Evolutionary conservation across 192 early-diverging fungal genomes (phyloP), one percentile per base, ranked within the genome.

Genomic region (Coemansia javaensis): DNA sequence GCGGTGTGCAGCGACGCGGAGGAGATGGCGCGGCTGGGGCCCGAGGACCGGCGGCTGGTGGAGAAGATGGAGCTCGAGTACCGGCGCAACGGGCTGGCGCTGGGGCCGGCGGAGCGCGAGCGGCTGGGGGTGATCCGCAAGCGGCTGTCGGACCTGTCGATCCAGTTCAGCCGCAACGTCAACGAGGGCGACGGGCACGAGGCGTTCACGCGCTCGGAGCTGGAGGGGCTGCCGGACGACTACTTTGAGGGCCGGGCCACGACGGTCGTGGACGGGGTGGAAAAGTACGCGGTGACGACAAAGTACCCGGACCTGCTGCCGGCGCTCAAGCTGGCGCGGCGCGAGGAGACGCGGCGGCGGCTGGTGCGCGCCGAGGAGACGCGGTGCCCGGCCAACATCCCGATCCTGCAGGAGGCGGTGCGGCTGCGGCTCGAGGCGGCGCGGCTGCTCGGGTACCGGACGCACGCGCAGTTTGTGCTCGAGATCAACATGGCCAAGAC

Each of bases 401-500:
- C 50, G 13, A 41, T 86, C 31, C 45, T 86, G 39, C 77, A 84
- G 58, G 75, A 84, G 36, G 78, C 80, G 11, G 63, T 81, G 36
- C 40, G 54, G 21, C 52, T 80, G 40, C 81, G 81, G n/a, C 69
- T 72, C 7, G 52, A 82, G 38, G 66, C 68, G 14, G 75, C 81
- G 17, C 53, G 62, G 40, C 52, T 93, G 38, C 59, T 89, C 4
- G 89, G 88, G 5, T 91, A 84, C 65, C 55, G 61, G 35, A 80
- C 69, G 17, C 88, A 93, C 53, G 85, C 86, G 11, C 76, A 75
- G 21, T 90, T 77, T 52, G 69, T 79, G 13, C 68, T 90, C n/a
- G 86, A 91, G 48, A 75, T 79, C 35, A 84, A 84, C 41, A 93
- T 93, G 90, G 88, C 90, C 40, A 88, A 91, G 60, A 65, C 59